Evolutionary conservation across 2,329 filamentous ascomycete species (phyloP).

Genomic region (Colletotrichum chrysophilum): DNA sequence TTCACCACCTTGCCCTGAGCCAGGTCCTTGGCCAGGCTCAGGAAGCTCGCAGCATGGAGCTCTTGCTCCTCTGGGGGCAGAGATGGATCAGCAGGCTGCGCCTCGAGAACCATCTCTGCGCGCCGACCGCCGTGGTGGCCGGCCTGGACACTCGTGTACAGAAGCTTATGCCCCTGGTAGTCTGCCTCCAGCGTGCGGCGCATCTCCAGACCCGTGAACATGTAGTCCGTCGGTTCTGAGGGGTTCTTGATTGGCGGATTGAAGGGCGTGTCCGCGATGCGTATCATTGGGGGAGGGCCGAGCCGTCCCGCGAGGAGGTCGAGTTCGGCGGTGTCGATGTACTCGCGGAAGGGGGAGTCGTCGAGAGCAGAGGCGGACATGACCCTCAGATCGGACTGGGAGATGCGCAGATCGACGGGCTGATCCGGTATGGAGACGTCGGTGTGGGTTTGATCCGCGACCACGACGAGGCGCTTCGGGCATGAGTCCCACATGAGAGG

Average conservation of each 20-base stretch:
- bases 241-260: background rate
- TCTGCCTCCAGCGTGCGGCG: constrained; percentile 49
- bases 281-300: constrained; percentile 39
- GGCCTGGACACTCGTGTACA: constrained; percentile 57
- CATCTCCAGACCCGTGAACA: constrained; percentile 58
- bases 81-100: background rate
- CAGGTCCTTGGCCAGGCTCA: background rate
- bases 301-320: constrained; percentile 47
- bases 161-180: constrained; percentile 49
- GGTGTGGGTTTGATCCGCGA: constrained; percentile 39
- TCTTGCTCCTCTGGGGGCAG: background rate
- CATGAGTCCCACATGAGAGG: constrained; percentile 21
- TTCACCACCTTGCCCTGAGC: background rate
- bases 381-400: constrained; percentile 37
- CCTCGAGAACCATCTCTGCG: constrained; percentile 53
- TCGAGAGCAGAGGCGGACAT: constrained; percentile 25
- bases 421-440: constrained; percentile 53
- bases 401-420: constrained; percentile 54
- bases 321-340: constrained; percentile 50
- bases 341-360: constrained; percentile 40
- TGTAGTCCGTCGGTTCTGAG: constrained; percentile 21
- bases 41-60: background rate
- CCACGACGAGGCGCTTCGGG: constrained; percentile 36
- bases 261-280: constrained; percentile 18
- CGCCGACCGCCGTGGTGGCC: constrained; percentile 56